Percentiles rank a stretch among this genome's conserved stretches.
These are phyloP conservation scores for Penicillium canescens DNA, from an alignment of 495 filamentous ascomycete species.

Conservation along the genomic window DNA sequence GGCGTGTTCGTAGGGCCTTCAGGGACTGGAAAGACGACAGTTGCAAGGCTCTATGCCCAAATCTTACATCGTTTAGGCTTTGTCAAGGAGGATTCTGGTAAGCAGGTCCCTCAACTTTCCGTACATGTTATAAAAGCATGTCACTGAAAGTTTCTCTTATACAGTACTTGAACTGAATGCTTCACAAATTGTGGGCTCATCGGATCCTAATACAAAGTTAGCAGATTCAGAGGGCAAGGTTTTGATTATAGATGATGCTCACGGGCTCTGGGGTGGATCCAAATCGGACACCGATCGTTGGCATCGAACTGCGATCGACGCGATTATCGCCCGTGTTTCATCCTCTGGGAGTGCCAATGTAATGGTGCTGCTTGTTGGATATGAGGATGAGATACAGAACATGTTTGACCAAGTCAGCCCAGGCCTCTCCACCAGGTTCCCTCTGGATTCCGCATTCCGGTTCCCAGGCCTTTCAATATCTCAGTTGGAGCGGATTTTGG, in stretches of 20 bases:
- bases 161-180: not conserved
- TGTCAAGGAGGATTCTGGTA: conserved; percentile 18
- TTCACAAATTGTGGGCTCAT: not conserved
- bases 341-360: not conserved
- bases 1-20: conserved; percentile 64
- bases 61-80: conserved; percentile 56
- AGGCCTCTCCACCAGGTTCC: conserved; percentile 65
- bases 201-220: conserved; percentile 33
- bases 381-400: conserved; percentile 64
- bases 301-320: not conserved
- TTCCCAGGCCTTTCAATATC: conserved; percentile 61
- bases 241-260: conserved; percentile 70
- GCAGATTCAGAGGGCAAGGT: conserved; percentile 65
- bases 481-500: not conserved
- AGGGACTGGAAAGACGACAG: conserved; percentile 70
- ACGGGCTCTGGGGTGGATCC: conserved; percentile 64
- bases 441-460: conserved; percentile 55
- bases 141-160: not conserved
- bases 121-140: not conserved
- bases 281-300: conserved; percentile 52
- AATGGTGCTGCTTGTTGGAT: conserved; percentile 52
- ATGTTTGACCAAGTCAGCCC: conserved; percentile 76
- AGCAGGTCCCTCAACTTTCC: not conserved
- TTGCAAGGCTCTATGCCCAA: conserved; percentile 64
- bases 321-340: not conserved